Evolutionary conservation across 2,329 filamentous ascomycete genomes (phyloP), one percentile per base, ranked within the genome.

Genomic region (Penicillium sp.): DNA sequence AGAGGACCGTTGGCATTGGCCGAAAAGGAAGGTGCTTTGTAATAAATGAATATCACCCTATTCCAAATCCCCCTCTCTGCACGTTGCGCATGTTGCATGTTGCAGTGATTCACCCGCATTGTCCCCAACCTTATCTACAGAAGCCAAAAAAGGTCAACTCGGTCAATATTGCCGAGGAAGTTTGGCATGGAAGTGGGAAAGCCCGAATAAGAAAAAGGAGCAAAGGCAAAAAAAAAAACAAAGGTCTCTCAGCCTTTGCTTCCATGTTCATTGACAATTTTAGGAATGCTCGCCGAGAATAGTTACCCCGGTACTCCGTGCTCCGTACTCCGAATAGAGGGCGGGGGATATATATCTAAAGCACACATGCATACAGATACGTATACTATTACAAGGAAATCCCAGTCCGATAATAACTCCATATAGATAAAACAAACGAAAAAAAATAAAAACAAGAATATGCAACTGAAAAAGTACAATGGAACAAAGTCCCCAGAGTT

Each of bases 61-160:
- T 52, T 51, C n/a, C 9, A 29, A 19, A 31, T 49, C 21, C 15
- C 27, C 37, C 37, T 41, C 37, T 42, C 8, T 31, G 45, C 27
- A 46, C 38, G 19, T 25, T 23, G 50, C 13, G 50, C 13, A 40
- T 12, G 8, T 23, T 49, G 35, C 53, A 50, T 13, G 37, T 38
- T 55, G 29, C 46, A 50, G 46, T 50, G 46, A 56, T 56, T 48
- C 19, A 42, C 50, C 55, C 35, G 48, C 40, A 35, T 48, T 27
- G 33, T 31, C 37, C 45, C 27, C 21, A 57, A 54, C 55, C 49
- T 57, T 57, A 57, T 53, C 47, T 43, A 31, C 15, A 8, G 35
- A 49, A 27, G 7, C 47, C 40, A 27, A 38, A 43, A n/a, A 43
- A 27, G n/a, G 27, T 35, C 13, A 51, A 38, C 7, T 31, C 31